phyloP scores from a whole-genome alignment of 371 early-diverging fungal species.

The Actinomortierella ambigua region DNA sequence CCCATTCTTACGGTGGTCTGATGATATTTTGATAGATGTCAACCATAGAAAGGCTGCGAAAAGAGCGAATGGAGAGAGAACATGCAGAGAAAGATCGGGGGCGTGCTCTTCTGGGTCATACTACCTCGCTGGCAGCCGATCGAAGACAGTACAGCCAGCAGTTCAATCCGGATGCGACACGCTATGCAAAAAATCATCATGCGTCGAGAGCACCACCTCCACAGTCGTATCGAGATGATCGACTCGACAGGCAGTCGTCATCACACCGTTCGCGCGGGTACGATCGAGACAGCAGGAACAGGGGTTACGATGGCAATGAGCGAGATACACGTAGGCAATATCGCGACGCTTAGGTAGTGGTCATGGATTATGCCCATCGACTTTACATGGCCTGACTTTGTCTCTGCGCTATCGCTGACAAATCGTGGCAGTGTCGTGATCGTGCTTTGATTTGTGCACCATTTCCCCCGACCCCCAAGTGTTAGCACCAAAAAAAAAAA shows the following conservation, averaged over 20 bases:
- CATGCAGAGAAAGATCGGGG: slow-evolving; percentile 18
- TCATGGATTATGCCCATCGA: too few relatives aligned
- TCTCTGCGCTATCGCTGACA: too few relatives aligned
- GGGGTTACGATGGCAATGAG: neutral
- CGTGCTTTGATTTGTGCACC: too few relatives aligned
- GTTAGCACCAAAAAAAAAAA: too few relatives aligned
- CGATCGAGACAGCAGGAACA: neutral
- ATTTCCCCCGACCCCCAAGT: too few relatives aligned
- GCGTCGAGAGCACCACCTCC: neutral
- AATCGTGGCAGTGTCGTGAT: too few relatives aligned
- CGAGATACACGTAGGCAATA: too few relatives aligned
- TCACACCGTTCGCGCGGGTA: neutral
- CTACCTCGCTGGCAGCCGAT: slow-evolving; percentile 8
- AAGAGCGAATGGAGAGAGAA: slow-evolving; percentile 32
- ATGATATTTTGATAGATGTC: neutral
- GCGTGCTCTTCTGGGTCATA: slow-evolving; percentile 11
- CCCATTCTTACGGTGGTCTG: neutral
- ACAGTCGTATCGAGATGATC: neutral
- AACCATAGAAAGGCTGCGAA: slow-evolving; percentile 23
- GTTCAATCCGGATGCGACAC: slow-evolving; percentile 34
- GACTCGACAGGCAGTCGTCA: too few relatives aligned
- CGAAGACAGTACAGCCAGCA: slow-evolving; percentile 36
- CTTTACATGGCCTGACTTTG: too few relatives aligned
- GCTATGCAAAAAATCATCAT: slow-evolving; percentile 7
- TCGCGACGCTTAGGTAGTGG: too few relatives aligned